These are phyloP conservation scores for Lenzites betulinus DNA, from an alignment of 768 basidiomycete genomes.

Conservation along the genomic window DNA sequence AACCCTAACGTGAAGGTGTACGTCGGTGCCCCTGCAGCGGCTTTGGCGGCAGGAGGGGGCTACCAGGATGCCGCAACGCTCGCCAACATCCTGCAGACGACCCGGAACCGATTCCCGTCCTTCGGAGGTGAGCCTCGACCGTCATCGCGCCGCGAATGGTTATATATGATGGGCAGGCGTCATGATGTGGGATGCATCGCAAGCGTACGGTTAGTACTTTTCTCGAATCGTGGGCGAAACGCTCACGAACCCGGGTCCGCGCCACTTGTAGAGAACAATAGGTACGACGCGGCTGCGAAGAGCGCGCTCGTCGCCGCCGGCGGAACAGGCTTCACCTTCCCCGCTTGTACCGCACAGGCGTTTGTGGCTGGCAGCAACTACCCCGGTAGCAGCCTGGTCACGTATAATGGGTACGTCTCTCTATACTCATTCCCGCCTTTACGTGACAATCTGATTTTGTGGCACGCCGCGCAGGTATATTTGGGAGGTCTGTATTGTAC, in stretches of 20 bases:
- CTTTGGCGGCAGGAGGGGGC: constrained; percentile 44
- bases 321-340: constrained; percentile 69
- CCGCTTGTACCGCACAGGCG: constrained; percentile 57
- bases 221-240: neutral
- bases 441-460: constrained; percentile 6
- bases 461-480: constrained; percentile 51
- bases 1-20: constrained; percentile 49
- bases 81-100: constrained; percentile 35
- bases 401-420: constrained; percentile 54
- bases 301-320: constrained; percentile 58
- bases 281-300: constrained; percentile 64
- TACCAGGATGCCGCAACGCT: constrained; percentile 38
- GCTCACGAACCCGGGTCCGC: neutral
- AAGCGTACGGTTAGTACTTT: constrained; percentile 41
- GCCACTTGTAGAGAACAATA: constrained; percentile 46
- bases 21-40: constrained; percentile 44
- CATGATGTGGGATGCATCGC: constrained; percentile 48
- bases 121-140: constrained; percentile 36
- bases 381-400: constrained; percentile 51
- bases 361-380: constrained; percentile 53
- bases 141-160: neutral
- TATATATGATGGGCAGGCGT: constrained; percentile 27
- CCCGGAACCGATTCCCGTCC: constrained; percentile 42
- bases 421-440: neutral
- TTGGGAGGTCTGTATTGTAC: constrained; percentile 50